Evolutionary conservation across 2,329 filamentous ascomycete species (phyloP), one percentile per base, ranked within the genome.

Genomic region (Teratosphaeria epicoccoides): DNA sequence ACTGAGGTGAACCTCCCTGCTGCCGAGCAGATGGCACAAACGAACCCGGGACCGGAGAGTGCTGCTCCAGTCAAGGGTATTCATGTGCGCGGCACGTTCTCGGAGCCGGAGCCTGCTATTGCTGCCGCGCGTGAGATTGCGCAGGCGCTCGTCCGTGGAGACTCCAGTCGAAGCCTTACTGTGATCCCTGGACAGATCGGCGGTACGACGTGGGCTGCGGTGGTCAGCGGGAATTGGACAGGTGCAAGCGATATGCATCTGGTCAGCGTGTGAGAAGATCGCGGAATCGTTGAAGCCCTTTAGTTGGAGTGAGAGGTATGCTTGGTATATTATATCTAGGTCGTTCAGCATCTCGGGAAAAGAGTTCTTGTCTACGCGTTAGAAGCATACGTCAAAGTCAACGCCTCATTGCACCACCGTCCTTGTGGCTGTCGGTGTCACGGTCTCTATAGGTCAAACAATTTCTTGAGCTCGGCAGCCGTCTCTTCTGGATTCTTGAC

Each of bases 401-500:
- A 9, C 6, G 17, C 6, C 14, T 20, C 9, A 40, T 20, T n/a
- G 33, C n/a, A 40, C 33, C 33, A 40, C 6, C 20, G 33, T 40
- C n/a, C 33, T 40, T 17, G n/a, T 17, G 33, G 33, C 33, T n/a
- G 33, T 40, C 33, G 33, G 4, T 20, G 14, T 40, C 14, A 40
- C 17, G 12, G 20, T 20, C 4, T 56, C 49, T 56, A 69, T 17
- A 69, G 28, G 24, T 62, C 59, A 47, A 97, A 95, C 49, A 93
- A 61, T 76, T 93, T 82, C 77, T 84, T 91, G 63, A 98, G 66
- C 69, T 88, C 77, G 61, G 73, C 79, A 63, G 86, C 82, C 45
- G 90, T 96, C 65, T 97, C 88, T 52, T 89, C 84, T 6, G 91
- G 91, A 43, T 78, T 80, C 59, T 76, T 81, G 59, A 97, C 93